Conservation (phyloP, 2,329 filamentous ascomycete genomes). For the Leptosphaerulina australis region DNA sequence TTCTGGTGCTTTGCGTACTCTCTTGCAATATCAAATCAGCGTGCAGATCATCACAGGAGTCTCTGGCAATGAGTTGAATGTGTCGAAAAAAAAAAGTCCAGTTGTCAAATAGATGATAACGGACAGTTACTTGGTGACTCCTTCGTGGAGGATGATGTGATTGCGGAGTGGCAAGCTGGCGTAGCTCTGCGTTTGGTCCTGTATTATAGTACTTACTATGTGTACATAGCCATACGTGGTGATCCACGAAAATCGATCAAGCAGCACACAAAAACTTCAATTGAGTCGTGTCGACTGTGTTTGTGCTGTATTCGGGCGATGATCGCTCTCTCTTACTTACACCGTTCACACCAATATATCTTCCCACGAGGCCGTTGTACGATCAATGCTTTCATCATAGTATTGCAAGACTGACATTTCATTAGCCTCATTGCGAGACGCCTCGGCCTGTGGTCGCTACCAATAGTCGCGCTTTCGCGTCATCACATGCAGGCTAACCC, state of each 20-base stretch:
- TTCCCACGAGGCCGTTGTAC: too few species aligned
- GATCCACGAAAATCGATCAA: not conserved
- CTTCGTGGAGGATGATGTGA: not conserved
- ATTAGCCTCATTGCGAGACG: constrained; percentile 6
- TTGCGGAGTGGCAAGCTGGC: not conserved
- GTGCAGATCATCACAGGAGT: not conserved
- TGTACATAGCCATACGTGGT: not conserved
- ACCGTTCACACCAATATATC: too few species aligned
- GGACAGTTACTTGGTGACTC: not conserved
- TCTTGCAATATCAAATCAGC: not conserved
- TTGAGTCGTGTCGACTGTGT: too few species aligned
- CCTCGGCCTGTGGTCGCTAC: constrained; percentile 6
- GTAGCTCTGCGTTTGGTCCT: not conserved
- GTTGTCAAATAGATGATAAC: not conserved
- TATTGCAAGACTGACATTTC: too few species aligned
- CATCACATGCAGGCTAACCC: constrained; percentile 30
- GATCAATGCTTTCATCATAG: too few species aligned
- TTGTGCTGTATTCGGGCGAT: too few species aligned
- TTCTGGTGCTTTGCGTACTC: not conserved
- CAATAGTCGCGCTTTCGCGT: constrained; percentile 30
- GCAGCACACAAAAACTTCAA: not conserved
- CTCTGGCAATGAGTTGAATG: too few species aligned
- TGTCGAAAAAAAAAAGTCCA: too few species aligned
- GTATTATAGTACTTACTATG: not conserved
- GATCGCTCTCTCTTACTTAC: not conserved